Percentiles rank a stretch among this genome's conserved stretches.
Evolutionary conservation across 2,329 filamentous ascomycete species (phyloP).

Genomic region (Fusarium sp.): DNA sequence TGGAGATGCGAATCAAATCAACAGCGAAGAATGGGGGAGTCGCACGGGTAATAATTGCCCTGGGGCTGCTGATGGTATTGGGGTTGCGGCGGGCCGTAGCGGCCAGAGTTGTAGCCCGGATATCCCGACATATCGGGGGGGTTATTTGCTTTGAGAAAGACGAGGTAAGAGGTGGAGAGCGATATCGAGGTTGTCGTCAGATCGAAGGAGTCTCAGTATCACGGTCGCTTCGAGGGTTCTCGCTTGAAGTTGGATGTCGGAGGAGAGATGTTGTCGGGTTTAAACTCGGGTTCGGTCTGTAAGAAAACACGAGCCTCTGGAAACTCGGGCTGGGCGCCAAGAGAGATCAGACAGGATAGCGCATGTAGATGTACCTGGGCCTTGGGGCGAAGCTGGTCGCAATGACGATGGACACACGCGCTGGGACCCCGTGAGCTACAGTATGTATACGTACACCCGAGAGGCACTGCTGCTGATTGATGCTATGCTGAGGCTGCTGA

Average conservation of each 20-base stretch:
- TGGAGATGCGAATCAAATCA: constrained; percentile 31
- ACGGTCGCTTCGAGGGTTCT: constrained; percentile 5
- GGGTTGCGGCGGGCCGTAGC: constrained; percentile 56
- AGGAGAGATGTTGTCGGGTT: constrained; percentile 19
- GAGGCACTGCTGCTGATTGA: constrained; percentile 15
- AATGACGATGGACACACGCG: constrained; percentile 29
- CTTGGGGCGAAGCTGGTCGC: constrained; percentile 20
- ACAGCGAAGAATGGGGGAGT: constrained; percentile 35
- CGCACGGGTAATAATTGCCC: constrained; percentile 67
- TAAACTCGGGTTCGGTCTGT: constrained; percentile 27
- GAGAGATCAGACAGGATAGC: constrained; percentile 34
- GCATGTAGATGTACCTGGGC: constrained; percentile 32
- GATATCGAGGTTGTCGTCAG: background rate
- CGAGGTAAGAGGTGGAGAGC: constrained; percentile 2
- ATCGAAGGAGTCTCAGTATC: constrained; percentile 2
- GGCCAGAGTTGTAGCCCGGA: constrained; percentile 68
- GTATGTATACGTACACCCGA: constrained; percentile 11
- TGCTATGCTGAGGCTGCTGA: constrained; percentile 29
- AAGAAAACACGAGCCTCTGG: constrained; percentile 24
- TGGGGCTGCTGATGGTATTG: constrained; percentile 53
- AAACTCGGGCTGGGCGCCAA: constrained; percentile 43
- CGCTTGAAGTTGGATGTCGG: constrained; percentile 21
- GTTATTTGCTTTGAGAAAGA: constrained; percentile 1
- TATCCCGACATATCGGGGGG: constrained; percentile 72
- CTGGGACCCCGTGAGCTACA: constrained; percentile 22